Evolutionary conservation across 768 basidiomycete species (phyloP), one percentile per base, ranked within the genome.

Genomic region (Amanita molliuscula): DNA sequence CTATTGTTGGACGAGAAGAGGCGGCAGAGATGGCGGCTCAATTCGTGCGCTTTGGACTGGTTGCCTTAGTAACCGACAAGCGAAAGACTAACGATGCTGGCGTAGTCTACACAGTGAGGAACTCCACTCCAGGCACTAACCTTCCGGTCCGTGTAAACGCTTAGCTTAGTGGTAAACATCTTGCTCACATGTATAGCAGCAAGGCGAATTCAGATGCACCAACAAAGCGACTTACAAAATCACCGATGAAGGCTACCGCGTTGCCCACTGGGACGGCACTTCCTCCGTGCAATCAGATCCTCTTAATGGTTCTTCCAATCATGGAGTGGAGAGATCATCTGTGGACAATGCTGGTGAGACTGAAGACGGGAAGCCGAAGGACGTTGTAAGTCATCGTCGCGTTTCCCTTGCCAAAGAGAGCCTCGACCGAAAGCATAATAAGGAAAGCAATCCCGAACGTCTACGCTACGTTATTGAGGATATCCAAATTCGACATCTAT

Each of bases 21-120:
- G 94, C 92, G 0, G 90, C 92, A 9, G 96, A 99, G 72, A 88
- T 98, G 81, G 86, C 90, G 2, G 96, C 94, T 3, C 96, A 98
- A 63, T 97, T 98, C 59, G 93, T 97, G 41, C 83, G 96, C 47
- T 96, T 93, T 59, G 89, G 92, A 35, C 81, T 95, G 54, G 86
- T 99, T 65, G 68, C 71, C 2, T 73, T 98, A 37, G 90, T 95
- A 53, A 88, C 85, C 69, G 89, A 92, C 65, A 92, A 88, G 73
- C 77, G 89, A 56, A 90, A 88, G 70, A 88, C 84, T 60, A 90
- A 88, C 54, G 89, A 92, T 59, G 89, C 89, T 23, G 89, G 89
- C 18, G 89, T 92, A 68, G 91, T 92, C 62, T 92, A 92, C 68
- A 92, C 88, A 23, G 89, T 91, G 21, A 81, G 89, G 55, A 89